phyloP scores from a whole-genome alignment of 495 filamentous ascomycete genomes.

The Penicillium manginii region DNA sequence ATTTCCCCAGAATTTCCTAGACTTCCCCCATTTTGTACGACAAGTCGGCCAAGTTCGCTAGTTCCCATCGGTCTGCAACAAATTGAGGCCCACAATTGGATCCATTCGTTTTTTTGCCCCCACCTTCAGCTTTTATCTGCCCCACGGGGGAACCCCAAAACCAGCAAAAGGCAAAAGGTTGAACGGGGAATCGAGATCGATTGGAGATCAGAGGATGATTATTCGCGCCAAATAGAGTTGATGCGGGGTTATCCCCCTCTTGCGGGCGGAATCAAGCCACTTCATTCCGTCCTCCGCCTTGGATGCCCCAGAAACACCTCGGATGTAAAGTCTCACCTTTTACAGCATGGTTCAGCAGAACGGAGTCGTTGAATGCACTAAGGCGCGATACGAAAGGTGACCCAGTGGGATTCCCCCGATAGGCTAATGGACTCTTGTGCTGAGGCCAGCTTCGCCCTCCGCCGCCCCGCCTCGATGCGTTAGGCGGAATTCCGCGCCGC shows the following conservation, averaged over 20 bases:
- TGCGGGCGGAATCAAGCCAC: neutral
- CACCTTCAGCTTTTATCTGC: neutral
- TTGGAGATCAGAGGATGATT: neutral
- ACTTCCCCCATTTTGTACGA: neutral
- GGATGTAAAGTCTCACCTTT: neutral
- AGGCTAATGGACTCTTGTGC: neutral
- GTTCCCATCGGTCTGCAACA: neutral
- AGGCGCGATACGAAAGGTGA: neutral
- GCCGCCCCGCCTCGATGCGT: neutral
- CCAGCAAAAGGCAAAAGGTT: neutral
- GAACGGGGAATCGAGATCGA: neutral
- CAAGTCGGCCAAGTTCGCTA: neutral
- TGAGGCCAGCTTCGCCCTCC: neutral
- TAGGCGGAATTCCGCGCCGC: constrained; percentile 3
- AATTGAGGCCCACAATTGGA: neutral
- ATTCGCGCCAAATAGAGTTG: constrained; percentile 1
- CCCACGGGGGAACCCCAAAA: neutral
- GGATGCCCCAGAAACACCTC: neutral
- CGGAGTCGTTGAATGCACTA: neutral
- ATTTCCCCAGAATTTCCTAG: neutral
- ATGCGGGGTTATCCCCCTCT: constrained; percentile 1
- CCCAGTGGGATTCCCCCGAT: neutral
- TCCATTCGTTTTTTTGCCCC: neutral
- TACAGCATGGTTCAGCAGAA: neutral
- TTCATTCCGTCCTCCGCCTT: neutral